phyloP scores from a whole-genome alignment of 2,329 filamentous ascomycete species.

The Cyphellophora europaea region DNA sequence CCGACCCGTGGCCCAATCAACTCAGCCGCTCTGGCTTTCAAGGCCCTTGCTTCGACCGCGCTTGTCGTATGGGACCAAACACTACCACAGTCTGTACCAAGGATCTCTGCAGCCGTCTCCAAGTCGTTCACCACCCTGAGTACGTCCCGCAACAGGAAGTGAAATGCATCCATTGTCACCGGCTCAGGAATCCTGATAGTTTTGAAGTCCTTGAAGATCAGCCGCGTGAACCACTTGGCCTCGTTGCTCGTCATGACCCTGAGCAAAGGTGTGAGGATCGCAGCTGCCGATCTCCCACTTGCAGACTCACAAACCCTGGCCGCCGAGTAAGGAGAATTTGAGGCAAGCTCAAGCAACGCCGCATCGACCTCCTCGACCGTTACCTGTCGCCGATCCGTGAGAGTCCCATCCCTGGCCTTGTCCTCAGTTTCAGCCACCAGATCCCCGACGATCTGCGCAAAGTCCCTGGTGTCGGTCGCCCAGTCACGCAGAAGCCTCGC shows the following conservation, averaged over 20 bases:
- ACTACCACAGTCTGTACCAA: constrained; percentile 7
- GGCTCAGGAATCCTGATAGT: constrained; percentile 53
- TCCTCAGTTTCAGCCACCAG: constrained; percentile 53
- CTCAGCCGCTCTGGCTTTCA: constrained; percentile 8
- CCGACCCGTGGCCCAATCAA: constrained; percentile 43
- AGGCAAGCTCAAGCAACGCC: constrained; percentile 57
- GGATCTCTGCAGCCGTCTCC: constrained; percentile 9
- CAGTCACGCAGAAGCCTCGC: constrained; percentile 55
- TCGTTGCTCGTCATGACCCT: constrained; percentile 54
- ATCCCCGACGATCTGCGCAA: constrained; percentile 61
- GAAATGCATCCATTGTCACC: constrained; percentile 50
- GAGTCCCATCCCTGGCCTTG: too few relatives aligned
- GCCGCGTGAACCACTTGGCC: constrained; percentile 77
- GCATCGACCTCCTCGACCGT: constrained; percentile 65
- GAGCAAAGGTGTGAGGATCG: constrained; percentile 48
- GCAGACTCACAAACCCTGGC: constrained; percentile 43
- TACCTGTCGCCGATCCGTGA: constrained; percentile 40
- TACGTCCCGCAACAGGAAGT: constrained; percentile 57
- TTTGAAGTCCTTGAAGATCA: constrained; percentile 68
- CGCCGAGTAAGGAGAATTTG: constrained; percentile 64
- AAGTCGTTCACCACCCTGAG: constrained; percentile 15
- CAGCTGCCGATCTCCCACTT: constrained; percentile 30
- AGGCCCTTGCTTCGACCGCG: too few relatives aligned
- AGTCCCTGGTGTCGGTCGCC: constrained; percentile 52
- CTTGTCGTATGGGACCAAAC: constrained; percentile 2